Base-by-base conservation (phyloP, 192 early-diverging fungal genomes). In the Backusella mclennaniae region DNA sequence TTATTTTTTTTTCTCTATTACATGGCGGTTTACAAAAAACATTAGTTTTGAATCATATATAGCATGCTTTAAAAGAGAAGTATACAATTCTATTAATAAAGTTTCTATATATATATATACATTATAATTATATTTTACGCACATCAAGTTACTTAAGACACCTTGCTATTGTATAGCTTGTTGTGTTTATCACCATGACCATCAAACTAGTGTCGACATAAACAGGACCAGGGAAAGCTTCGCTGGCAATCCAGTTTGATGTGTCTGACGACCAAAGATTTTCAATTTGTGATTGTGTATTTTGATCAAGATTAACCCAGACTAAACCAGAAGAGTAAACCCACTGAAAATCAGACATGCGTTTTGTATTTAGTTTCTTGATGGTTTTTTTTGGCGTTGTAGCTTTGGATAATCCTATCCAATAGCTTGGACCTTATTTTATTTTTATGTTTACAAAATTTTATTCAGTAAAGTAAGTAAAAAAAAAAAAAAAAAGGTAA, bases 141-240 rank as follows among this genome's bases (percentile, higher is more conserved):
- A 63, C 56, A 29, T 63, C 21, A 63, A 29, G 21, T 14, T 63
- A 63, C 23, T 63, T 63, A 63, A 63, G 26, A 29, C 56, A 63
- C 23, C 56, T 63, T 29, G 56, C 56, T 63, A 63, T 63, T 63
- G 56, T 63, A 63, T 63, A 63, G 23, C 56, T 63, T 63, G 56
- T 63, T 23, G 26, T 23, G 56, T 63, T 63, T 26, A 63, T 63
- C 56, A 63, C 56, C 56, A 63, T 63, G 26, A 63, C 56, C 56
- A 63, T 63, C 23, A 63, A 63, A 29, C 23, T 63, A 29, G 26
- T 63, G 56, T 63, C 56, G 26, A 63, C 56, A 63, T 63, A 63
- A 63, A 63, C 56, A 26, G 56, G 56, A 63, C 56, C 56, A 63
- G 56, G 56, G 56, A 63, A 63, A 63, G 56, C 56, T 63, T 63